Evolutionary conservation across 2,329 filamentous ascomycete species (phyloP).

Genomic region (Aspergillus tubingensis): DNA sequence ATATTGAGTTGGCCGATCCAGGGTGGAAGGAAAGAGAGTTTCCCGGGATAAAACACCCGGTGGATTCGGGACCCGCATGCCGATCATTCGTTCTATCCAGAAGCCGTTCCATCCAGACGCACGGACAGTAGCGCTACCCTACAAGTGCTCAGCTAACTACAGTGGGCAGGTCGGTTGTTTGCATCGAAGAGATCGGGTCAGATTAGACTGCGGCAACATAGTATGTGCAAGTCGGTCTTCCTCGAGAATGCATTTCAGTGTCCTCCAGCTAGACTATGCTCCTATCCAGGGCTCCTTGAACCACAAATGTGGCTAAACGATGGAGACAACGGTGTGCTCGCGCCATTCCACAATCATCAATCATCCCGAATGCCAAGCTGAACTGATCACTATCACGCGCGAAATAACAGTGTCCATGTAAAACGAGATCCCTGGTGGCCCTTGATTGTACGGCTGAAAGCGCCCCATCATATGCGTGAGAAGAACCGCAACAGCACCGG

Average conservation of each 20-base stretch:
- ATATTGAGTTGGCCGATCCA: not conserved
- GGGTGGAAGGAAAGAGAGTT: not conserved
- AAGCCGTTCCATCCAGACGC: not conserved
- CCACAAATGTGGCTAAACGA: slow-evolving; percentile 1
- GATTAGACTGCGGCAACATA: not conserved
- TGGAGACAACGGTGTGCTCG: slow-evolving; percentile 1
- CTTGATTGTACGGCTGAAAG: not conserved
- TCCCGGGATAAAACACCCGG: not conserved
- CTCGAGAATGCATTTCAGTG: not conserved
- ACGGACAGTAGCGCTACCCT: not conserved
- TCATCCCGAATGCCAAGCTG: not conserved
- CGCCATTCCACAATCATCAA: not conserved
- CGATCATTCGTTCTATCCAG: not conserved
- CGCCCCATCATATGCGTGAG: not conserved
- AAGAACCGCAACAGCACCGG: not conserved
- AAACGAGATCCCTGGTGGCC: not conserved
- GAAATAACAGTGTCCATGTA: slow-evolving; percentile 8
- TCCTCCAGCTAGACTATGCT: slow-evolving; percentile 13
- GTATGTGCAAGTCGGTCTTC: not conserved
- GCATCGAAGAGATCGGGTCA: not conserved
- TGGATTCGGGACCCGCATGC: not conserved
- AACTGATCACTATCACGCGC: not conserved
- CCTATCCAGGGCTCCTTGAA: slow-evolving; percentile 14
- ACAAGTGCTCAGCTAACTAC: not conserved
- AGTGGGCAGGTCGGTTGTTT: not conserved